These are phyloP conservation scores for Myriosclerotinia curreyana DNA, from an alignment of 2,329 filamentous ascomycete genomes.

Conservation along the genomic window DNA sequence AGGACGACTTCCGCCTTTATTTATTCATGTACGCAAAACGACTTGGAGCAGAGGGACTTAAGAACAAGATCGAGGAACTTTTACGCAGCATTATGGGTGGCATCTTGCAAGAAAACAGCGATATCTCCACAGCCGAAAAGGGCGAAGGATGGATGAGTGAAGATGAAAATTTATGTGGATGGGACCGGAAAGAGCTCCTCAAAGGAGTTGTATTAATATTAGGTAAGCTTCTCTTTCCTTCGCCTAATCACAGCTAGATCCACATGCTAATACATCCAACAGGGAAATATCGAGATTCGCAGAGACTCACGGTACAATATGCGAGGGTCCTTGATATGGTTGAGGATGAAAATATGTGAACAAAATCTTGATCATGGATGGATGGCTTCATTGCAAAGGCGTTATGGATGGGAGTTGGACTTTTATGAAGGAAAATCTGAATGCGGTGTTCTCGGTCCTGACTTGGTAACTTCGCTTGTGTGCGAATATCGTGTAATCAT, in stretches of 20 bases:
- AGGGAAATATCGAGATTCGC: constrained; percentile 95
- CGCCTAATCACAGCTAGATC: neutral
- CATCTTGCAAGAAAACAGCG: constrained; percentile 56
- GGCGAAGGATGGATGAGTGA: constrained; percentile 62
- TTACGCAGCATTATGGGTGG: constrained; percentile 78
- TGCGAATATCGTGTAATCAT: constrained; percentile 12
- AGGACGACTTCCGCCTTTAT: constrained; percentile 90
- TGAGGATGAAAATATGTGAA: constrained; percentile 32
- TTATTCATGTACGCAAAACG: constrained; percentile 98
- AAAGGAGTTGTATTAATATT: constrained; percentile 91
- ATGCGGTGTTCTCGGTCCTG: constrained; percentile 12
- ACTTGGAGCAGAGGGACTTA: constrained; percentile 82
- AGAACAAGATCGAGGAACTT: constrained; percentile 88
- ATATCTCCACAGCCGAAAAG: constrained; percentile 42
- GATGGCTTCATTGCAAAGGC: constrained; percentile 15
- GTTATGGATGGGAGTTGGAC: constrained; percentile 12
- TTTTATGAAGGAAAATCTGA: neutral
- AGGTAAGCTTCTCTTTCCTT: constrained; percentile 54
- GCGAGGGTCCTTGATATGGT: constrained; percentile 71
- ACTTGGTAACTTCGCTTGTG: neutral
- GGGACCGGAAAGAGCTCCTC: constrained; percentile 81
- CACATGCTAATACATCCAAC: constrained; percentile 26
- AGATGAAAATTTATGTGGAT: constrained; percentile 78
- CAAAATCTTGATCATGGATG: neutral
- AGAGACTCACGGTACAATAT: constrained; percentile 92